A percentile compares a stretch with the other conserved stretches of the same genome.
Evolutionary conservation across 106 monocot genomes (phyloP).

Genomic region (Vanilla planifolia): DNA sequence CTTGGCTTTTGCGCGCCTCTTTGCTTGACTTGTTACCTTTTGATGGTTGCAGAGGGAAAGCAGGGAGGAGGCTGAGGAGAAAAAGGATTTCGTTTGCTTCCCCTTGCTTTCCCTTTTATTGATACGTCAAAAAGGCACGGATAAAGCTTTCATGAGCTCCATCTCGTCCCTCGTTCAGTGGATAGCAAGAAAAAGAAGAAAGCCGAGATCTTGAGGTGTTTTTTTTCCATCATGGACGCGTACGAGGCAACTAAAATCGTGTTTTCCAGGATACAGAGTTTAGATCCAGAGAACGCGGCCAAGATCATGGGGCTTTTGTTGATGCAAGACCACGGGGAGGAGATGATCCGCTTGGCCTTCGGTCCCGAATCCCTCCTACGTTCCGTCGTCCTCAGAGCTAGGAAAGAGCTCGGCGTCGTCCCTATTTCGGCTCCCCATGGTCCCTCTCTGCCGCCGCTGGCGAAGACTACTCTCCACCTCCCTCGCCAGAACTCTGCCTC

Average conservation of each 20-base stretch:
- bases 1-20: too few relatives aligned
- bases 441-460: slow-evolving; percentile 14
- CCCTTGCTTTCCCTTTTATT: too few relatives aligned
- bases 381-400: slow-evolving; percentile 58
- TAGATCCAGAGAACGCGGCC: slow-evolving; percentile 82
- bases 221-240: slow-evolving; percentile 64
- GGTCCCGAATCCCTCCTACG: slow-evolving; percentile 75
- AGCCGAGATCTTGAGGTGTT: not conserved
- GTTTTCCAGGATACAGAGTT: slow-evolving; percentile 75
- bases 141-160: not conserved
- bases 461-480: not conserved
- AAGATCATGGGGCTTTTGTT: slow-evolving; percentile 89
- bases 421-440: too few relatives aligned
- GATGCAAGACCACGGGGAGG: slow-evolving; percentile 89
- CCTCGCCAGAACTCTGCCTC: slow-evolving; percentile 27
- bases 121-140: too few relatives aligned
- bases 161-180: not conserved
- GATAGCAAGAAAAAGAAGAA: slow-evolving; percentile 2
- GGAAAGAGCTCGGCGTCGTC: slow-evolving; percentile 57
- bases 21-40: too few relatives aligned
- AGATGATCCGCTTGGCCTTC: slow-evolving; percentile 92
- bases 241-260: slow-evolving; percentile 87
- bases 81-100: too few relatives aligned
- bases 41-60: too few relatives aligned
- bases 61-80: too few relatives aligned